Conservation (phyloP, 306 rosid genomes). For the Vigna radiata region DNA sequence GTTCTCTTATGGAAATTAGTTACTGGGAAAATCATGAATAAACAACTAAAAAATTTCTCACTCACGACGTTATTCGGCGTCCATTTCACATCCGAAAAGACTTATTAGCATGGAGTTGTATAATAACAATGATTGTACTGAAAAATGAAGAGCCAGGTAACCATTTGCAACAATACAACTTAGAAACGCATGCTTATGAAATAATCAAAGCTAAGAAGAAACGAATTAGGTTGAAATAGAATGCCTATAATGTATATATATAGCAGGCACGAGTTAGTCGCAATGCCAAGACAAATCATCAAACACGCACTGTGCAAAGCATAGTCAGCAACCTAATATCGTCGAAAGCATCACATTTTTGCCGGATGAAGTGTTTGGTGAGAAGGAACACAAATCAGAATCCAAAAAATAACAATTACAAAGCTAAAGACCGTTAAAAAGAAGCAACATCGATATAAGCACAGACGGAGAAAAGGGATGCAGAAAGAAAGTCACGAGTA, state of each 20-base stretch:
- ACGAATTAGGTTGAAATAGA: conserved; percentile 3
- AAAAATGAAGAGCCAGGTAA: neutral
- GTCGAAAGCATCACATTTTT: neutral
- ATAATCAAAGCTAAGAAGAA: neutral
- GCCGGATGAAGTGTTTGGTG: neutral
- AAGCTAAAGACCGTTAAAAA: neutral
- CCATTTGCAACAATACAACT: conserved; percentile 1
- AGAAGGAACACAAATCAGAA: neutral
- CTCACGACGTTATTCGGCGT: neutral
- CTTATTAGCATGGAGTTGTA: neutral
- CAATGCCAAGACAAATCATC: conserved; percentile 19
- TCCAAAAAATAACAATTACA: neutral
- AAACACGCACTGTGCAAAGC: conserved; percentile 33
- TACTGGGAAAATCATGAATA: too few species aligned
- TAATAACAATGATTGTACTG: neutral
- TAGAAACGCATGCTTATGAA: neutral
- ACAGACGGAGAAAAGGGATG: neutral
- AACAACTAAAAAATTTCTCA: too few species aligned
- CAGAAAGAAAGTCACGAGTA: neutral
- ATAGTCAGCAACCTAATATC: conserved; percentile 1
- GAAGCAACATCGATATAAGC: neutral
- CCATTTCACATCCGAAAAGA: neutral
- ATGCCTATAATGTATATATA: neutral
- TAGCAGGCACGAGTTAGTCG: neutral
- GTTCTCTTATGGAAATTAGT: too few species aligned